Percentiles rank a stretch among this genome's conserved stretches.
These are phyloP conservation scores for Fusarium tricinctum DNA, from an alignment of 2,329 filamentous ascomycete genomes.

Conservation along the genomic window DNA sequence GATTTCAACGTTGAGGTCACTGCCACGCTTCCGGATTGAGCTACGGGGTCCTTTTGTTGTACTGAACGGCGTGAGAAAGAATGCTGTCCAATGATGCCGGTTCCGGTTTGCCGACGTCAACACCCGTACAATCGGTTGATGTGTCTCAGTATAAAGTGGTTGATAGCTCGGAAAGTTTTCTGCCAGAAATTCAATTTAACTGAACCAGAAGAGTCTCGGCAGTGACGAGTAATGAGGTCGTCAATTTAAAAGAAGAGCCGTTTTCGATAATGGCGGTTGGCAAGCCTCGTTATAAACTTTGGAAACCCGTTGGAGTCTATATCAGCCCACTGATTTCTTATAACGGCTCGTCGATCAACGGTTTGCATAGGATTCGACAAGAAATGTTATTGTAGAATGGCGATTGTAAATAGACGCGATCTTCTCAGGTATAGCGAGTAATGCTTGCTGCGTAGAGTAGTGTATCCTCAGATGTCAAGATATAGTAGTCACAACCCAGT, in stretches of 20 bases:
- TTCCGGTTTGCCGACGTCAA: conserved; percentile 33
- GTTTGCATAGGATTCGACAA: conserved; percentile 26
- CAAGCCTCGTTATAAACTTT: conserved; percentile 29
- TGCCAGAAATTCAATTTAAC: conserved; percentile 24
- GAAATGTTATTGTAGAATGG: conserved; percentile 12
- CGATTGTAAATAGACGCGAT: conserved; percentile 29
- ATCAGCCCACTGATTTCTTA: conserved; percentile 15
- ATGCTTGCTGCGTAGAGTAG: conserved; percentile 20
- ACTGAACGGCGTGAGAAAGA: conserved; percentile 42
- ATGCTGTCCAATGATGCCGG: conserved; percentile 42
- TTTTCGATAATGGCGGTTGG: conserved; percentile 16
- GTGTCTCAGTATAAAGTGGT: conserved; percentile 47
- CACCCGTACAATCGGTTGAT: conserved; percentile 30
- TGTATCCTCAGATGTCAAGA: conserved; percentile 11
- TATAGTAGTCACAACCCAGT: conserved; percentile 4
- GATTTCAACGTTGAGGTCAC: conserved; percentile 37
- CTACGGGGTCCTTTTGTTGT: conserved; percentile 30
- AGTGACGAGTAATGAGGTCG: conserved; percentile 10
- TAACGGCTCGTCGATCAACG: conserved; percentile 31
- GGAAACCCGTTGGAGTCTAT: conserved; percentile 35
- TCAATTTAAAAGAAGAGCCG: conserved; percentile 12
- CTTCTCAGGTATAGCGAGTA: conserved; percentile 21
- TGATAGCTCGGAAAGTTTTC: conserved; percentile 27
- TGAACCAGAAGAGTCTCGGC: conserved; percentile 28
- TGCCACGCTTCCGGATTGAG: conserved; percentile 45